Evolutionary conservation across 2,329 filamentous ascomycete genomes (phyloP).

Genomic region (Alternaria dauci): DNA sequence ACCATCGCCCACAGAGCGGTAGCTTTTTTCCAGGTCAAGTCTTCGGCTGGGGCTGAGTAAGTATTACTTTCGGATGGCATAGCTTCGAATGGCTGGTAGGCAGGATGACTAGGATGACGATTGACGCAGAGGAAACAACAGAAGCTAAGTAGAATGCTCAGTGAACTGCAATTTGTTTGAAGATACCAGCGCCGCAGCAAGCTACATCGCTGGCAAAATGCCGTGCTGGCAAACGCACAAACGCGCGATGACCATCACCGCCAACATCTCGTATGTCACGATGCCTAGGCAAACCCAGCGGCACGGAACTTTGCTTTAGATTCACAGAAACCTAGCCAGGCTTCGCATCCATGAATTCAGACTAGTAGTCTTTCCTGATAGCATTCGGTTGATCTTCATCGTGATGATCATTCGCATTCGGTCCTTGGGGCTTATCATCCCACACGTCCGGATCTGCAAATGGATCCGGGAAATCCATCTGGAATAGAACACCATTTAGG

Average conservation of each 20-base stretch:
- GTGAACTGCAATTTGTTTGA: neutral
- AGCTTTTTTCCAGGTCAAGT: constrained; percentile 7
- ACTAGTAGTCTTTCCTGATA: neutral
- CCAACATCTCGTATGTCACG: neutral
- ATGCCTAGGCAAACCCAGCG: neutral
- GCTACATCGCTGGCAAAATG: neutral
- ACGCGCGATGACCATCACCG: neutral
- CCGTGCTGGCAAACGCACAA: neutral
- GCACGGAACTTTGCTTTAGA: neutral
- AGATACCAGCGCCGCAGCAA: neutral
- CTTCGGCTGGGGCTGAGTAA: neutral
- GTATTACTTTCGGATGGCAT: neutral
- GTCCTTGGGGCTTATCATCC: neutral
- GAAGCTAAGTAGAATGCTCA: neutral
- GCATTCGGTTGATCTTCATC: neutral
- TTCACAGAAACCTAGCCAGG: neutral
- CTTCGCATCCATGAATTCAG: neutral
- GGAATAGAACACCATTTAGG: neutral
- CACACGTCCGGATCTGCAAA: neutral
- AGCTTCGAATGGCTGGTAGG: neutral
- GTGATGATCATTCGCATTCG: neutral
- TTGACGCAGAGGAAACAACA: neutral
- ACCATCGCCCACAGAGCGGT: constrained; percentile 7
- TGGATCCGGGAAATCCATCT: neutral
- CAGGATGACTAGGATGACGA: neutral